Base-by-base conservation (phyloP, 257 asterid species). In the Dorcoceras hygrometricum region DNA sequence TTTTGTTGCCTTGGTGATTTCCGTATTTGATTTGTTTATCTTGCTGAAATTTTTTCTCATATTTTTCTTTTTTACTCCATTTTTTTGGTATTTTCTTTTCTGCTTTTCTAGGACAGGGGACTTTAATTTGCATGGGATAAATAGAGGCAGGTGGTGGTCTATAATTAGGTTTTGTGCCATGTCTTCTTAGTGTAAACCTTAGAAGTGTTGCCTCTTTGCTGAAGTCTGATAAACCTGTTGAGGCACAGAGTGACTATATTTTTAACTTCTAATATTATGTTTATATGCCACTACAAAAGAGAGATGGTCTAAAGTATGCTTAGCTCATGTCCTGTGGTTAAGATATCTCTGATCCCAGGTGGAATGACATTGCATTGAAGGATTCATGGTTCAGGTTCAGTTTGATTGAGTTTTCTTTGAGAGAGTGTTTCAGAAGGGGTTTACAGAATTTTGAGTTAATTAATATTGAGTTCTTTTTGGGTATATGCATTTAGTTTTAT, bases 1-100 rank as follows among this genome's bases (percentile, higher is more conserved):
- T 70, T 54, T 27, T 39, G 58, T 36, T 76, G 62, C 59, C 32
- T 43, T 19, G 57, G 64, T 34, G 69, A 57, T 71, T 62, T 48
- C 50, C 23, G 25, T 27, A 16, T 69, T 68, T 50, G 34, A 48
- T 25, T 24, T 57, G 48, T 32, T 31, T 24, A 55, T 43, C 23
- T 28, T 36, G 56, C 34, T 18, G 26, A 11, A 8, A 26, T 39
- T 36, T 53, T 67, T 29, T 3, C 11, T 3, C n/a, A 26, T 46
- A 29, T 8, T 60, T 27, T 39, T 62, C 18, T 65, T 63, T 29
- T 65, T 53, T 24, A 9, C 55, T 24, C 57, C 57, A 24, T 23
- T 32, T 62, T 11, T 20, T 22, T n/a, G n/a, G 34, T 20, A 43
- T 43, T 36, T 66, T 39, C 55, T 39, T 65, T 55, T 76, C 26